These are phyloP conservation scores for Acrasis kona DNA, from an alignment of 78 protist species.

Conservation along the genomic window DNA sequence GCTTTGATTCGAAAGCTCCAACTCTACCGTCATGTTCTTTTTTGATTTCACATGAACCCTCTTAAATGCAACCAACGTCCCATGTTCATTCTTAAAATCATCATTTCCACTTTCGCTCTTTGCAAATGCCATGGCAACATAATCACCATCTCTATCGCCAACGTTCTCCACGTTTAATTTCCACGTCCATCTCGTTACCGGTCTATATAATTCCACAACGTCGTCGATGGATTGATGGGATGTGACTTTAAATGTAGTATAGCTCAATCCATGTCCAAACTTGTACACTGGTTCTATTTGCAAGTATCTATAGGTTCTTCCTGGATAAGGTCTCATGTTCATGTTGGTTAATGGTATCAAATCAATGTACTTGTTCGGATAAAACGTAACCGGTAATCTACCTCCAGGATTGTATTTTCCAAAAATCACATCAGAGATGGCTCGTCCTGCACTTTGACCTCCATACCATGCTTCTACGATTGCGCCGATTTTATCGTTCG, in stretches of 20 bases:
- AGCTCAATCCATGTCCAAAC: slow-evolving; percentile 13
- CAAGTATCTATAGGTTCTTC: slow-evolving; percentile 44
- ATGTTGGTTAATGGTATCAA: slow-evolving; percentile 5
- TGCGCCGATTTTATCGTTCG: background rate
- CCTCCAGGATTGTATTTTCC: slow-evolving; percentile 9
- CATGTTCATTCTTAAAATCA: too few species aligned
- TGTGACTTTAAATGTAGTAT: background rate
- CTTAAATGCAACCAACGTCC: too few species aligned
- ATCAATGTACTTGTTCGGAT: slow-evolving; percentile 5
- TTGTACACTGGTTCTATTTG: background rate
- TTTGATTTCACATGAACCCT: too few species aligned
- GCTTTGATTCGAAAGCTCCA: too few species aligned
- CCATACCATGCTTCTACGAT: slow-evolving; percentile 18
- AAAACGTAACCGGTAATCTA: slow-evolving; percentile 25
- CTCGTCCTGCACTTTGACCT: slow-evolving; percentile 30
- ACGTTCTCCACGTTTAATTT: too few species aligned
- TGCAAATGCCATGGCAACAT: too few species aligned
- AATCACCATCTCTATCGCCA: too few species aligned
- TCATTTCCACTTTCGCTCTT: too few species aligned
- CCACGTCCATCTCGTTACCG: too few species aligned
- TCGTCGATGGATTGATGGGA: too few species aligned
- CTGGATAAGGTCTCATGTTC: slow-evolving; percentile 12
- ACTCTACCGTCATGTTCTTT: too few species aligned
- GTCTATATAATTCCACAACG: too few species aligned
- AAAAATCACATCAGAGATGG: slow-evolving; percentile 9